These are phyloP conservation scores for Trichosporon sp. DNA, from an alignment of 1,284 basidiomycete species.

Conservation along the genomic window DNA sequence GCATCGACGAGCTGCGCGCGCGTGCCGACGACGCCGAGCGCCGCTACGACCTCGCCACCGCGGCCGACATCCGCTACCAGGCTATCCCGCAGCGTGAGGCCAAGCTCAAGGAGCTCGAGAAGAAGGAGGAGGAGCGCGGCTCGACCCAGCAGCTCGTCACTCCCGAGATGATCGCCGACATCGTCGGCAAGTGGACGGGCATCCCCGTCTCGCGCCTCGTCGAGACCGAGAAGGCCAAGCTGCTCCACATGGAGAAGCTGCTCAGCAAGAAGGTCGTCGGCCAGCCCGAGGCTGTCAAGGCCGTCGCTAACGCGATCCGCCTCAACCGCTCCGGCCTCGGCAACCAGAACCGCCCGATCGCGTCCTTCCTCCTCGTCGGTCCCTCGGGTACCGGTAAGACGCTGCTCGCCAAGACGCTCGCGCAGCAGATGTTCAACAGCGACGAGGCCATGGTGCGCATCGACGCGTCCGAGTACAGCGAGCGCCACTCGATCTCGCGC, in stretches of 20 bases:
- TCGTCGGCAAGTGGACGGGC: conserved; percentile 56
- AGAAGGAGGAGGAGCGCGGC: conserved; percentile 52
- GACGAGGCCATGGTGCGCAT: conserved; percentile 57
- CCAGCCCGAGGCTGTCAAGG: conserved; percentile 57
- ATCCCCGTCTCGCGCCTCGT: conserved; percentile 46
- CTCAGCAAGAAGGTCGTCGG: conserved; percentile 54
- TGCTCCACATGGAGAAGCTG: conserved; percentile 53
- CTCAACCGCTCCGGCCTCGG: conserved; percentile 57
- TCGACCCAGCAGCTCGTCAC: conserved; percentile 50
- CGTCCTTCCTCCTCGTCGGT: conserved; percentile 55
- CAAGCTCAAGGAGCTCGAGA: conserved; percentile 58
- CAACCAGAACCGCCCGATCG: conserved; percentile 56
- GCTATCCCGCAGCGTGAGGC: conserved; percentile 87
- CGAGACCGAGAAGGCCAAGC: conserved; percentile 51
- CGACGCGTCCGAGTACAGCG: conserved; percentile 55
- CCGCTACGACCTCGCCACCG: conserved; percentile 73
- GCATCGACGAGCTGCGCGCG: conserved; percentile 84
- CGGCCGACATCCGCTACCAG: conserved; percentile 86
- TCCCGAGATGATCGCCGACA: conserved; percentile 55
- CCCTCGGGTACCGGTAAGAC: conserved; percentile 58
- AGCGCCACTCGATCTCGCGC: conserved; percentile 56
- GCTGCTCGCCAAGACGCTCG: conserved; percentile 54
- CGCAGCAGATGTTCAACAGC: conserved; percentile 56
- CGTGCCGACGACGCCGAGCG: conserved; percentile 95
- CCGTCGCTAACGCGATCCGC: conserved; percentile 58